These are phyloP conservation scores for Lichtheimia ramosa DNA, from an alignment of 371 early-diverging fungal species.

Conservation along the genomic window DNA sequence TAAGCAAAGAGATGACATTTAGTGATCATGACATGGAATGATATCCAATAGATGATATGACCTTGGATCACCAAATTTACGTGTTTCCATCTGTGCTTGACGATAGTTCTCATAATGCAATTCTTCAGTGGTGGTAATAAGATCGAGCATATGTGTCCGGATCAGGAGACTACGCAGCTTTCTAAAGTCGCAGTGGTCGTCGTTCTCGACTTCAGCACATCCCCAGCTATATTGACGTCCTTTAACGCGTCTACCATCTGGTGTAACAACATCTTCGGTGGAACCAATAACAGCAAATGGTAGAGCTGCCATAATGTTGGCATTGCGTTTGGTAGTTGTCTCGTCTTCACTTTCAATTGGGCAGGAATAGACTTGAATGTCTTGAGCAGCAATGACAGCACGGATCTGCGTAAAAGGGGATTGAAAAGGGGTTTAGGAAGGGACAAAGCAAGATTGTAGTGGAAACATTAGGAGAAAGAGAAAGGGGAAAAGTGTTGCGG, in stretches of 20 bases:
- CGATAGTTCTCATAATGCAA: conserved; percentile 92
- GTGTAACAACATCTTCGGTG: conserved; percentile 79
- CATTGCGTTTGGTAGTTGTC: conserved; percentile 74
- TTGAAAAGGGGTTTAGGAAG: conserved; percentile 1
- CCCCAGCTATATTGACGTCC: conserved; percentile 97
- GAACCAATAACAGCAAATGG: conserved; percentile 97
- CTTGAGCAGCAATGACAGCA: conserved; percentile 76
- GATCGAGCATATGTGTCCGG: conserved; percentile 93
- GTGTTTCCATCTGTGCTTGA: conserved; percentile 79
- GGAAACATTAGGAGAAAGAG: background rate
- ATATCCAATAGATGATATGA: conserved; percentile 14
- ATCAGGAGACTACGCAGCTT: conserved; percentile 93
- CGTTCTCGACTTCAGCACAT: conserved; percentile 89
- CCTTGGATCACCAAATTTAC: conserved; percentile 80
- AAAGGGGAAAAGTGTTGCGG: background rate
- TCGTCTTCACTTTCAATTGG: conserved; percentile 92
- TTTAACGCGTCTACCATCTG: conserved; percentile 77
- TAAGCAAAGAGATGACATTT: background rate
- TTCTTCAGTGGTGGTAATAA: conserved; percentile 90
- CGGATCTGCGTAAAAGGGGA: conserved; percentile 53
- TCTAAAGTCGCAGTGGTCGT: conserved; percentile 90
- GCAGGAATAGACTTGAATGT: conserved; percentile 81
- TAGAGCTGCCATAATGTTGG: conserved; percentile 84
- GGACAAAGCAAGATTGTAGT: no score
- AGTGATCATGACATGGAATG: no score